A percentile compares a stretch with the other conserved stretches of the same genome.
Evolutionary conservation across 495 filamentous ascomycete species (phyloP).

Genomic region (Aspergillus mulundensis): DNA sequence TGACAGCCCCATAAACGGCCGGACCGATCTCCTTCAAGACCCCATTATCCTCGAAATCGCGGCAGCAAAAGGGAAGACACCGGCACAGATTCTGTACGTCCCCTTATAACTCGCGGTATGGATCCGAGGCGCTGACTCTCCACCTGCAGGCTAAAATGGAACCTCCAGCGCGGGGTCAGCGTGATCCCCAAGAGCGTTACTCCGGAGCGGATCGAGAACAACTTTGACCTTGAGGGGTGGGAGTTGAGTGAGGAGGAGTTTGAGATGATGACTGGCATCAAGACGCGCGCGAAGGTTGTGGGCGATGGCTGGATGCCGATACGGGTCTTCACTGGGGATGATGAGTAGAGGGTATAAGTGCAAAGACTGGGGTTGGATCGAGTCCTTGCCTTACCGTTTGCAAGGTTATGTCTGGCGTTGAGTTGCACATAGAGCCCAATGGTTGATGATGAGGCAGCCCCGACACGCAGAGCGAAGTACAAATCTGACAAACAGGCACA

Average conservation of each 20-base stretch:
- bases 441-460: no score
- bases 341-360: neutral
- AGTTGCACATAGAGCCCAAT: no score
- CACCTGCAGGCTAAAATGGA: neutral
- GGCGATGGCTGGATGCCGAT: slow-evolving; percentile 8
- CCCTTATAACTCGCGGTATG: no score
- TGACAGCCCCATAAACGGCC: slow-evolving; percentile 4
- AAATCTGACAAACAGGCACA: no score
- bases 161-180: slow-evolving; percentile 1
- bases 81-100: slow-evolving; percentile 8
- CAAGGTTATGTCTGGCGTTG: no score
- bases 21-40: neutral
- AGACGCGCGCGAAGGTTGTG: slow-evolving; percentile 5
- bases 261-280: neutral
- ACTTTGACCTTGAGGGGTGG: slow-evolving; percentile 5
- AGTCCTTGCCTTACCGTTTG: no score
- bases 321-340: neutral
- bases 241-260: neutral
- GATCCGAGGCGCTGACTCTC: no score
- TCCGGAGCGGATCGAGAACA: slow-evolving; percentile 4
- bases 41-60: neutral
- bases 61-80: neutral
- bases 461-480: no score
- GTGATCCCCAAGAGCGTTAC: slow-evolving; percentile 3
- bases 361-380: no score